Evolutionary conservation across 2,329 filamentous ascomycete genomes (phyloP), one percentile per base, ranked within the genome.

Genomic region (Pezicula neosporulosa): DNA sequence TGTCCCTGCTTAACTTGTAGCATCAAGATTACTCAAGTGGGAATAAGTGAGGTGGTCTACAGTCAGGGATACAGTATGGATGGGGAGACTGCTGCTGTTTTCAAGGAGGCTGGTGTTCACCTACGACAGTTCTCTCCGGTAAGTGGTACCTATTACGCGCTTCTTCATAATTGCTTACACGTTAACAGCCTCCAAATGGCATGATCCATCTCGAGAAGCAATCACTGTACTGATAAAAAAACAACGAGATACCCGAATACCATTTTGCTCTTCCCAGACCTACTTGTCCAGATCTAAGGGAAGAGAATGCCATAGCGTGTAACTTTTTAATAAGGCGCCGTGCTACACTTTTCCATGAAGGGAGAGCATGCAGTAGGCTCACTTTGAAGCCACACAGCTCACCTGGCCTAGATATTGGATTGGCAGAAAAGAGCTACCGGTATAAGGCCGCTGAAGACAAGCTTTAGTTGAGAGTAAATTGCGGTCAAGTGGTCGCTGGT

Each of bases 11-110:
- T 99, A 68, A 99, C 94, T 2, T 99, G 94, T 71, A 96, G 90
- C 63, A 96, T 99, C 75, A 99, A 99, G 75, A 97, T 99, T 64
- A 89, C 90, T 19, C 94, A 99, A 73, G 90, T 97, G 7, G 94
- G 94, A 16, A 96, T 99, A 59, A 84, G 82, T 39, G 94, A 99
- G 75, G 94, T 99, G 13, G 92, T 99, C 13, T 99, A 96, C 64
- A 92, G 85, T 58, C 87, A 95, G 66, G 85, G 88, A 24, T 99
- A 99, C 68, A 93, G 93, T 67, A 97, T 99, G 87, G 94, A 99
- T 65, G 81, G 76, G 38, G 83, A 90, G 68, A 89, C 90, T 36
- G 90, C 92, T 8, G 81, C 82, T 47, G 87, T 99, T 27, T 89
- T 99, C 60, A 76, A 82, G 52, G 83, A 91, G 68, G 91, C 91